Evolutionary conservation across 177 flowering plant species (phyloP), one percentile per base, ranked within the genome.

Genomic region (Vitis hybrid): DNA sequence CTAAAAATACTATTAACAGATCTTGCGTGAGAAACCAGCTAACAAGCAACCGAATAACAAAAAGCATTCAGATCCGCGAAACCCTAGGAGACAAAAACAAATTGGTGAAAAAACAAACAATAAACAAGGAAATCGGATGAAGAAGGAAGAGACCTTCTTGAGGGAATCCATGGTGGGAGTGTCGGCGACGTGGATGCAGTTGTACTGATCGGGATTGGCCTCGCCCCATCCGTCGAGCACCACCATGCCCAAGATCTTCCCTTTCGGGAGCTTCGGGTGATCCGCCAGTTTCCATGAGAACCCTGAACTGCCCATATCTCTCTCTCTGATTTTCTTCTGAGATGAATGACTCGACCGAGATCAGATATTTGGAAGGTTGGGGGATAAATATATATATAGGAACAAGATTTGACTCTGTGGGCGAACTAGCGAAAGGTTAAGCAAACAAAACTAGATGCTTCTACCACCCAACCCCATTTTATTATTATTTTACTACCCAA

Each of bases 161-260:
- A 95, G 88, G 6, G 97, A 89, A 79, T 93, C 97, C 99, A 95
- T 95, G 79, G 89, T 81, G 26, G 97, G 98, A 18, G 99, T 95
- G 0, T 93, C 87, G 34, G 99, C 99, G 45, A 85, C 81, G 73
- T 89, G 91, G 78, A 95, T 95, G 68, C 98, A 93, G 68, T 95
- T 95, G 69, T 82, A 95, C 72, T 86, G 71, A 74, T 93, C 87
- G 5, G 96, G 88, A 10, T 84, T 81, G 61, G 92, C 89, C 76
- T 95, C 99, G 22, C 99, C 99, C 99, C 99, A 95, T 3, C 99
- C 98, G 71, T 95, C 99, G 79, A 95, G 80, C 61, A 95, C 99
- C 10, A 95, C 59, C 77, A 91, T 0, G 1, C 85, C 99, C 1
- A 95, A n/a, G n/a, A 71, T 74, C 82, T 95, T 95, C 1, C 89